Base-by-base conservation (phyloP, 352 stramenopile genomes). In the Saprolegnia parasitica region DNA sequence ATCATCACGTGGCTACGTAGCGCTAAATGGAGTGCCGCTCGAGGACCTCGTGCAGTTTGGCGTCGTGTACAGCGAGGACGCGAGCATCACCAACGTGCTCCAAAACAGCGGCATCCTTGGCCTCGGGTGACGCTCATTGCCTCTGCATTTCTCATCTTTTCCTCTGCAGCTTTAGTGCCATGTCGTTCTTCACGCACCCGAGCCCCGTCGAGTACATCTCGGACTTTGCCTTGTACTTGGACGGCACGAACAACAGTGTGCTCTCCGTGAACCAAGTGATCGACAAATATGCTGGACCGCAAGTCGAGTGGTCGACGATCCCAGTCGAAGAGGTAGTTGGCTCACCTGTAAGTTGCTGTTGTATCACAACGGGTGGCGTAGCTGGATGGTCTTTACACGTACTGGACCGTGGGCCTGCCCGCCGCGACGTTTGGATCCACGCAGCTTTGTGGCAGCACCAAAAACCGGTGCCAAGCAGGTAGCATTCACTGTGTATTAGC, bases 31-130 rank as follows among this genome's bases (percentile, higher is more conserved):
- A 21, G 52, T 60, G n/a, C 52, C 52, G 20, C 35, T 70, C 10
- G 63, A 21, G 11, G 63, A 54, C 46, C 26, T 42, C 49, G 37
- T 70, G n/a, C 63, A 70, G 21, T 70, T 70, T 49, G 63, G 63
- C 29, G 63, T 70, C 35, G 63, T 70, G 11, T 70, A 70, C 54
- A 40, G 29, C 35, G 63, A 70, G 42, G 63, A 70, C 39, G 26
- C 37, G 39, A 61, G 26, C 20, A 70, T 70, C 49, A 49, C 46
- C 9, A n/a, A 58, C 18, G 63, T 70, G 3, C 42, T 70, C 0
- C 46, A 70, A 40, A 70, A 61, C 40, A 70, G 63, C 54, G 63
- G 63, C 29, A 70, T 70, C 23, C 32, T 70, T 26, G 63, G 63
- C 11, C 54, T 70, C 16, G 63, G 6, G 63, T 70, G 40, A 15